phyloP scores from a whole-genome alignment of 225 moss, liverwort and hornwort species.

The Sphagnum contortum region DNA sequence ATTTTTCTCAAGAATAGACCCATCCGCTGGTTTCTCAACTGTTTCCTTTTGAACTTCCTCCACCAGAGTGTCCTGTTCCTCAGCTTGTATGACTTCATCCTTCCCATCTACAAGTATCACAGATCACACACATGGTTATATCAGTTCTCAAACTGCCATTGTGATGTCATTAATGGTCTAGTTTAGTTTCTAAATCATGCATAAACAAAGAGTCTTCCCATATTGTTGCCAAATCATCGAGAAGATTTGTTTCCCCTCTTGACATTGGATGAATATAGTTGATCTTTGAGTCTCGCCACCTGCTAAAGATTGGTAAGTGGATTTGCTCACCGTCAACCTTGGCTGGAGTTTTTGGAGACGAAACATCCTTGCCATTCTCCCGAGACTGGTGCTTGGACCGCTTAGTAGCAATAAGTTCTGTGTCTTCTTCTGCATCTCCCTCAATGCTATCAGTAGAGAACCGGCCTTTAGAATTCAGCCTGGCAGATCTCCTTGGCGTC shows the following conservation, averaged over 20 bases:
- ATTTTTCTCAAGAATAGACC: conserved; percentile 11
- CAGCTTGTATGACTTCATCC: conserved; percentile 25
- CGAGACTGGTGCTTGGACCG: conserved; percentile 38
- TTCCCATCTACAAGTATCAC: conserved; percentile 20
- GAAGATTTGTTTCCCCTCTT: too few species aligned
- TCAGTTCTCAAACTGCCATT: background rate
- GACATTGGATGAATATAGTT: background rate
- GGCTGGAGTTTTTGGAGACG: conserved; percentile 11
- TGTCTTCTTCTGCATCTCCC: conserved; percentile 17
- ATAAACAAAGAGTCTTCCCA: background rate
- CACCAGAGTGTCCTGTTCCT: background rate
- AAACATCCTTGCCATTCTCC: conserved; percentile 24
- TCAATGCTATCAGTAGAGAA: conserved; percentile 47
- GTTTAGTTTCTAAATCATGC: background rate
- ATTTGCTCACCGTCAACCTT: conserved; percentile 24
- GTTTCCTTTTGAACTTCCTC: too few species aligned
- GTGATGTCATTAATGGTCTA: background rate
- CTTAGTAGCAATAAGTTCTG: conserved; percentile 46
- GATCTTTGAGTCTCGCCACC: background rate
- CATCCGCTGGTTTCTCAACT: conserved; percentile 5
- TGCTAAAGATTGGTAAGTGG: background rate
- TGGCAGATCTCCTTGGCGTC: conserved; percentile 79
- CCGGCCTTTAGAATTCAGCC: conserved; percentile 49
- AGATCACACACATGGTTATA: background rate
- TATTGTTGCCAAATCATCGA: background rate